Conservation (phyloP, 352 stramenopile species). For the Globisporangium viniferum region DNA sequence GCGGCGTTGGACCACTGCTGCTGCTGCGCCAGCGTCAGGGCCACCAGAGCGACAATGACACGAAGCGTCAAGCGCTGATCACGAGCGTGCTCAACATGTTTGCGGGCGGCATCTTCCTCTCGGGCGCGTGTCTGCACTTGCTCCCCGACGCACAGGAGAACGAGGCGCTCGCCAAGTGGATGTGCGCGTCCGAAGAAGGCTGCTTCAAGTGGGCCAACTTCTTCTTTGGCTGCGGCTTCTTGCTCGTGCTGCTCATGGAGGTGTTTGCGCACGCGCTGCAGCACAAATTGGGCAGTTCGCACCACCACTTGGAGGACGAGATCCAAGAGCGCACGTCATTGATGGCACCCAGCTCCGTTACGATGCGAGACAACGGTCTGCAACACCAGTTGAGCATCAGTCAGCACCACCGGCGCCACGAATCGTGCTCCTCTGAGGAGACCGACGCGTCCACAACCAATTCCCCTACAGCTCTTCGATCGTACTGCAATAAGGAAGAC, state of each 20-base stretch:
- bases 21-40: constrained; percentile 28
- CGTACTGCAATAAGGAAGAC: background rate
- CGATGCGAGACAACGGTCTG: background rate
- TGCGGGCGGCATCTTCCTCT: constrained; percentile 76
- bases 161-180: constrained; percentile 39
- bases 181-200: constrained; percentile 32
- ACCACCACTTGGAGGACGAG: constrained; percentile 10
- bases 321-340: constrained; percentile 28
- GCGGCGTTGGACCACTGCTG: constrained; percentile 52
- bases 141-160: constrained; percentile 76
- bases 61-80: background rate
- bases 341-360: constrained; percentile 16
- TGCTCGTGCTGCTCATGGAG: constrained; percentile 73
- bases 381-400: constrained; percentile 4
- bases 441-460: constrained; percentile 11
- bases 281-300: constrained; percentile 29
- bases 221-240: constrained; percentile 75
- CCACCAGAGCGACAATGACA: constrained; percentile 26
- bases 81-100: constrained; percentile 78
- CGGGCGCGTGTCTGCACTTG: constrained; percentile 74
- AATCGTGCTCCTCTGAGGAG: constrained; percentile 19
- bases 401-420: constrained; percentile 25
- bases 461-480: background rate
- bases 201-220: constrained; percentile 82
- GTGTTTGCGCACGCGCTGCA: constrained; percentile 65